Evolutionary conservation across 768 basidiomycete genomes (phyloP).

Genomic region (Termitomyces sp.): DNA sequence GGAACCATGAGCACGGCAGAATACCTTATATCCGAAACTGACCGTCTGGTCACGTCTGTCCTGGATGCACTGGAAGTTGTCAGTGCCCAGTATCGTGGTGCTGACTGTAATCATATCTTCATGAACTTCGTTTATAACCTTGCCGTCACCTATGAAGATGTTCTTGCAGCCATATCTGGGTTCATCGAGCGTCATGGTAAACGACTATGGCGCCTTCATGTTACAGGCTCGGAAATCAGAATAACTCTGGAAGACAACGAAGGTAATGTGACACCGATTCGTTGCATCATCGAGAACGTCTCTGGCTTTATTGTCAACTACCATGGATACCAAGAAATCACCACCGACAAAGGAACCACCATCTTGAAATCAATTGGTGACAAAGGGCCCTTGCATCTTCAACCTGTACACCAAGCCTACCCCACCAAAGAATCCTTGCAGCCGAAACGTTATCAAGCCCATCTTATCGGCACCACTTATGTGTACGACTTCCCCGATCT

Average conservation of each 20-base stretch:
- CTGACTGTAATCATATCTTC: slow-evolving; percentile 98
- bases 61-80: slow-evolving; percentile 95
- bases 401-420: slow-evolving; percentile 90
- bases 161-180: slow-evolving; percentile 94
- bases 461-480: slow-evolving; percentile 97
- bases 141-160: slow-evolving; percentile 92
- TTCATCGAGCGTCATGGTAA: slow-evolving; percentile 99
- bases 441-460: slow-evolving; percentile 98
- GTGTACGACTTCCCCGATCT: slow-evolving; percentile 99
- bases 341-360: slow-evolving; percentile 90
- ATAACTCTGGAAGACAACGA: slow-evolving; percentile 93
- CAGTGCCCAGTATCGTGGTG: slow-evolving; percentile 81
- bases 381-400: slow-evolving; percentile 94
- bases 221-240: slow-evolving; percentile 96
- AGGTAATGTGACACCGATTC: slow-evolving; percentile 93
- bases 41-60: slow-evolving; percentile 90
- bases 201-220: slow-evolving; percentile 95
- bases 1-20: slow-evolving; percentile 94
- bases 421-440: slow-evolving; percentile 98
- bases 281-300: slow-evolving; percentile 97
- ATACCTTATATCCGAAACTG: slow-evolving; percentile 98
- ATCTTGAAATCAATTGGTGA: slow-evolving; percentile 98
- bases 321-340: slow-evolving; percentile 97
- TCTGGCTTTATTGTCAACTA: slow-evolving; percentile 99
- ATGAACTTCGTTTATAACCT: slow-evolving; percentile 99